A percentile compares a stretch with the other conserved stretches of the same genome.
These are phyloP conservation scores for Quercus variabilis DNA, from an alignment of 306 rosid genomes.

Conservation along the genomic window DNA sequence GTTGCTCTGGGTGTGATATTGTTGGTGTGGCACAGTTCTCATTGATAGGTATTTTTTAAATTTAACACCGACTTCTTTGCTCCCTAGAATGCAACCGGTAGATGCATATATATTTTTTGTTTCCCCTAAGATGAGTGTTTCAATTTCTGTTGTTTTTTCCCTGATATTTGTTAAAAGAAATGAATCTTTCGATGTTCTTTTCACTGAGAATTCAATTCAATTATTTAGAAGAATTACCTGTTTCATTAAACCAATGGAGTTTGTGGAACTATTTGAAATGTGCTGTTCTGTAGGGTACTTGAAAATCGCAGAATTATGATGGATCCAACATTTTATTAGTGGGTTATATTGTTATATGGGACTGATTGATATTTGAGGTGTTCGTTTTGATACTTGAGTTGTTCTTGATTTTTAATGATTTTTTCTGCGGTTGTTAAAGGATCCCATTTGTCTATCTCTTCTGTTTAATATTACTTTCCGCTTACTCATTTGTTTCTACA, in stretches of 20 bases:
- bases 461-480: not conserved
- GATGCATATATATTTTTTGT: not conserved
- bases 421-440: not conserved
- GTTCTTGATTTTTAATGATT: not conserved
- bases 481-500: too few species aligned
- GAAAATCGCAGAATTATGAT: not conserved
- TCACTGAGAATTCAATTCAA: not conserved
- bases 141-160: not conserved
- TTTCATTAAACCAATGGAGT: not conserved
- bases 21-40: not conserved
- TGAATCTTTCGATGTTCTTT: not conserved
- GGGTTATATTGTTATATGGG: not conserved
- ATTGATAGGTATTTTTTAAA: slow-evolving; percentile 4
- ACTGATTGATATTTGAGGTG: not conserved
- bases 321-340: not conserved
- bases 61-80: not conserved
- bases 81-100: not conserved
- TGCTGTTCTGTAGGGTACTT: not conserved
- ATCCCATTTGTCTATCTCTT: not conserved
- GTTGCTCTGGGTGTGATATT: not conserved
- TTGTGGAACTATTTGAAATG: not conserved
- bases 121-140: not conserved
- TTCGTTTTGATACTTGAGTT: not conserved
- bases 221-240: not conserved
- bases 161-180: not conserved